phyloP scores from a whole-genome alignment of 768 basidiomycete species.

The Mycena epipterygia region DNA sequence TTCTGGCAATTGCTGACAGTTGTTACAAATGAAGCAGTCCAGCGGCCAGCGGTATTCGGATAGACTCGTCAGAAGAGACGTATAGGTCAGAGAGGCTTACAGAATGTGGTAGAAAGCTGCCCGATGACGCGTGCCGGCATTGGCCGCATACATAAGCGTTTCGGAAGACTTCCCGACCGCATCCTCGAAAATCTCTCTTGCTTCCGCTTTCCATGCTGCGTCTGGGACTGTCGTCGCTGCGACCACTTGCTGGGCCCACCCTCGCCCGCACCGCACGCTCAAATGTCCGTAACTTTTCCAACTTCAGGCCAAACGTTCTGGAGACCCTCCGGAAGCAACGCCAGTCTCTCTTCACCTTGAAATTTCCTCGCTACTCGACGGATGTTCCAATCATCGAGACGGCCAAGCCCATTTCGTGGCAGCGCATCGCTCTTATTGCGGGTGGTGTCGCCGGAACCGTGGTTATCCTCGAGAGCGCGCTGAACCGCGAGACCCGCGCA shows the following conservation, averaged over 20 bases:
- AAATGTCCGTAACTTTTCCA: conserved; percentile 31
- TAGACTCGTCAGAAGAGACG: too few relatives aligned
- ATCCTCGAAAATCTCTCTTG: background rate
- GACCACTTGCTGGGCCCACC: conserved; percentile 30
- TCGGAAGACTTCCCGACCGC: too few relatives aligned
- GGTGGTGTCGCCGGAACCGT: conserved; percentile 78
- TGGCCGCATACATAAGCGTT: background rate
- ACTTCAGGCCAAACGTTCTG: conserved; percentile 32
- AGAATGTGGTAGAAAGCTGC: background rate
- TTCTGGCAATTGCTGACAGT: too few relatives aligned
- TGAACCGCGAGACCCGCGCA: conserved; percentile 87
- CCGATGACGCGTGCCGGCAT: conserved; percentile 4
- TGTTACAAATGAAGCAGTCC: too few relatives aligned
- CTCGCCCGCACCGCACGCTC: conserved; percentile 20
- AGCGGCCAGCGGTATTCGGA: too few relatives aligned
- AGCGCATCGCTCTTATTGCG: conserved; percentile 50
- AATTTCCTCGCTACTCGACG: conserved; percentile 57
- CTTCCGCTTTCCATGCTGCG: conserved; percentile 28
- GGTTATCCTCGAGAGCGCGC: conserved; percentile 69
- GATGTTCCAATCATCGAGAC: conserved; percentile 45
- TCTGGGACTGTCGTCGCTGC: conserved; percentile 33
- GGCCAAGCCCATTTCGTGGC: conserved; percentile 48
- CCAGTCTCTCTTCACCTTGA: conserved; percentile 22
- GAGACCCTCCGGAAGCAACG: conserved; percentile 33
- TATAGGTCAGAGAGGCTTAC: background rate